These are phyloP conservation scores for Odonthalia washingtoniensis DNA, from an alignment of 31 red algal species.

Conservation along the genomic window DNA sequence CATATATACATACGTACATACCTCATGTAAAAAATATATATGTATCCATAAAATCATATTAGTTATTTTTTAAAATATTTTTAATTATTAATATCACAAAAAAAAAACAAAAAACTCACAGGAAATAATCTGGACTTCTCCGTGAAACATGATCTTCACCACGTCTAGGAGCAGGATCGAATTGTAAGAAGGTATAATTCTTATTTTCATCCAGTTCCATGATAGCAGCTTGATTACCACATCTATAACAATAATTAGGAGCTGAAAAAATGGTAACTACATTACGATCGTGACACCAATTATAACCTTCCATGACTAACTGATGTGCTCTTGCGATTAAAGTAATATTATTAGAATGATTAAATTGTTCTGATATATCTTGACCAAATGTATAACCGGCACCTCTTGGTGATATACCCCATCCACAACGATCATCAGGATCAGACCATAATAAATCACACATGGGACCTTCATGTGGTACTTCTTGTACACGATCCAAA, in stretches of 20 bases:
- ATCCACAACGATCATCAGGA: conserved; percentile 98
- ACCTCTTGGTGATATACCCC: conserved; percentile 96
- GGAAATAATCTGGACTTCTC: conserved; percentile 97
- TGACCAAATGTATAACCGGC: conserved; percentile 99
- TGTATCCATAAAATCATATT: too few relatives aligned
- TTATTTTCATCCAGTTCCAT: conserved; percentile 90
- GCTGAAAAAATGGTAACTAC: conserved; percentile 97
- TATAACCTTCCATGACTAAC: conserved; percentile 99
- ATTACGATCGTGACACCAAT: conserved; percentile 93
- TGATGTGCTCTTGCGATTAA: conserved; percentile 96
- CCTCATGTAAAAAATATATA: too few relatives aligned
- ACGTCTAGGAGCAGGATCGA: conserved; percentile 98
- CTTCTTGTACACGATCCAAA: conserved; percentile 98
- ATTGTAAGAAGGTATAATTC: conserved; percentile 99
- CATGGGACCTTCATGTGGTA: conserved; percentile 99
- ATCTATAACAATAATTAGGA: conserved; percentile 99
- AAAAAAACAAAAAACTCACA: conserved; percentile 59
- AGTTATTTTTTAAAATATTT: too few relatives aligned
- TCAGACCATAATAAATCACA: conserved; percentile 99
- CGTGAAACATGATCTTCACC: conserved; percentile 94
- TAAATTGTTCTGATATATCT: conserved; percentile 98
- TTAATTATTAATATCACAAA: not conserved
- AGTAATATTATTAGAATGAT: conserved; percentile 83
- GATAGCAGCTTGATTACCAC: conserved; percentile 88
- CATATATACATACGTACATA: too few relatives aligned